Evolutionary conservation across 257 asterid species (phyloP), one percentile per base, ranked within the genome.

Genomic region (Leonotis leonurus): DNA sequence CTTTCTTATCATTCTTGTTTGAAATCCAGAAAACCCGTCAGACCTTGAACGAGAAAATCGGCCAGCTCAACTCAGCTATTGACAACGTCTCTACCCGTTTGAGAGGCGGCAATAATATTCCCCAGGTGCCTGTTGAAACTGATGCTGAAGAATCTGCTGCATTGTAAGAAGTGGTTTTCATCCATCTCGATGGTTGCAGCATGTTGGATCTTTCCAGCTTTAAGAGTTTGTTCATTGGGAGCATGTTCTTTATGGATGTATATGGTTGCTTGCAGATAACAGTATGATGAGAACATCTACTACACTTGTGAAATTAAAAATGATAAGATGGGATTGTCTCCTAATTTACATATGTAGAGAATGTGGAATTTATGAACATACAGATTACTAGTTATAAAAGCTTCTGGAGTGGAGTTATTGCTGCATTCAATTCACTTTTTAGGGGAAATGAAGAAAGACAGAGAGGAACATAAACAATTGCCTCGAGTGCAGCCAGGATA

Each of bases 1-100:
- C 35, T 56, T 44, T 39, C 68, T 62, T 40, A 65, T 36, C 18
- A 44, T 25, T 20, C 59, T 68, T 26, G 24, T 75, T 56, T 68
- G 67, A 44, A 61, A 70, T 71, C 53, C 96, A 87, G 96, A 83
- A 73, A 74, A 90, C 89, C 52, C 78, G 98, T 75, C 79, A 79
- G 78, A 85, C 83, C 24, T 68, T 90, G 75, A 82, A 80, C 58
- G 88, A 79, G 57, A 90, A 85, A 67, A 75, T 88, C 45, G 71
- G 84, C 70, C 96, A 88, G 69, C 93, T 90, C 77, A 90, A 83
- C 77, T 80, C 81, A 50, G 97, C 96, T 69, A 87, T 90, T 49
- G 98, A 88, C 84, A 83, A 84, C 22, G 95, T 88, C 33, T 81
- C 89, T 1, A 70, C 94, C 37, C 94, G 95, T 46, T 73, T 90